Evolutionary conservation across 1,284 basidiomycete species (phyloP).

Genomic region (Sporisorium graminicola): DNA sequence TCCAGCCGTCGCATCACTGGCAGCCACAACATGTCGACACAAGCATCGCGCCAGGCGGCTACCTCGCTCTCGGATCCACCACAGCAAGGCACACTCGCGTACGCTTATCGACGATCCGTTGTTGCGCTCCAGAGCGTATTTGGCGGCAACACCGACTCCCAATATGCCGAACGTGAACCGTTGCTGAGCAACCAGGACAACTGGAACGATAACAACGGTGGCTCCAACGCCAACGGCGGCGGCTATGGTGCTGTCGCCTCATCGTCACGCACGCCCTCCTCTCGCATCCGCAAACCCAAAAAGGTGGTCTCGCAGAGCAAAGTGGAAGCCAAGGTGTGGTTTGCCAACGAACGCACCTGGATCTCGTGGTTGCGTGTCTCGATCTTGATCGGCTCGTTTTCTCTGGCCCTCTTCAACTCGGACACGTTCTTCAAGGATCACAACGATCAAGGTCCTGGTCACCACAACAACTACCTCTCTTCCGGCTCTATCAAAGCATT

Average conservation of each 20-base stretch:
- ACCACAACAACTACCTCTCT: conserved; percentile 34
- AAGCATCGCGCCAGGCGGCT: conserved; percentile 27
- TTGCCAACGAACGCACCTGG: conserved; percentile 75
- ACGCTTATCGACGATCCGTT: conserved; percentile 58
- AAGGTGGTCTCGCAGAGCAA: conserved; percentile 61
- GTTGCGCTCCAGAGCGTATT: conserved; percentile 57
- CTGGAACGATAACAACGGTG: neutral
- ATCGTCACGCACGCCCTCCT: conserved; percentile 8
- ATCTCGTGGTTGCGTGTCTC: conserved; percentile 89
- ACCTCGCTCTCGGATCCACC: conserved; percentile 45
- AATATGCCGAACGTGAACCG: conserved; percentile 58
- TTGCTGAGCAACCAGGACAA: conserved; percentile 31
- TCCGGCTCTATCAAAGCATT: conserved; percentile 78
- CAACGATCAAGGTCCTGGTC: conserved; percentile 33
- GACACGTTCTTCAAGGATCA: conserved; percentile 72
- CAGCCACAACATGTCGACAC: conserved; percentile 26
- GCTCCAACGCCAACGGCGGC: conserved; percentile 10
- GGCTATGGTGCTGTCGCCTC: conserved; percentile 45
- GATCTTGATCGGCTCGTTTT: conserved; percentile 85
- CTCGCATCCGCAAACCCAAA: conserved; percentile 73
- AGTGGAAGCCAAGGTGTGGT: conserved; percentile 69
- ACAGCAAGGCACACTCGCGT: conserved; percentile 52
- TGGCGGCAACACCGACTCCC: conserved; percentile 39
- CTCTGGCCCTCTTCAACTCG: conserved; percentile 88
- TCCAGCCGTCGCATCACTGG: neutral